phyloP scores from a whole-genome alignment of 148 eudicot genomes.

The Rhododendron simsii region DNA sequence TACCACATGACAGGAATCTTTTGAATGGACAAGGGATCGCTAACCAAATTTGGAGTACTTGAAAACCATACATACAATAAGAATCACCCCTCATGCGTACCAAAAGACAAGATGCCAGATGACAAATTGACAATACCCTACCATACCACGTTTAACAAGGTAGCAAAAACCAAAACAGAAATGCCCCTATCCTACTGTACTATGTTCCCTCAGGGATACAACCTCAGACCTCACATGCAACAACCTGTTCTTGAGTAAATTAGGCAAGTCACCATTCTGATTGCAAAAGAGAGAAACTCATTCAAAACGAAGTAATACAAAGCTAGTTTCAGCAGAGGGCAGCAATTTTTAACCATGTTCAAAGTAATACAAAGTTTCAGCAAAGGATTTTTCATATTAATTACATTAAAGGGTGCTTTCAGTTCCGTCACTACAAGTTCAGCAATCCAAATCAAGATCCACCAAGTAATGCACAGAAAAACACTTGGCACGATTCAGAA shows the following conservation, averaged over 20 bases:
- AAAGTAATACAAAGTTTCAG: background rate
- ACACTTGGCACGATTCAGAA: background rate
- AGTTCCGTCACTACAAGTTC: background rate
- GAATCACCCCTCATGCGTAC: background rate
- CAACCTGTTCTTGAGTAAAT: background rate
- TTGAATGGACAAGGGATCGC: background rate
- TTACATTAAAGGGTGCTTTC: background rate
- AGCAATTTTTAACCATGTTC: background rate
- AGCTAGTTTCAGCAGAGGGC: background rate
- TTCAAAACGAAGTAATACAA: background rate
- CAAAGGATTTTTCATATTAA: background rate
- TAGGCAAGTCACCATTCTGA: background rate
- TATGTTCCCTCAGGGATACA: background rate
- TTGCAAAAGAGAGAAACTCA: background rate
- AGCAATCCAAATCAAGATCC: background rate
- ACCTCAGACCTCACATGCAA: background rate
- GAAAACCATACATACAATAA: background rate
- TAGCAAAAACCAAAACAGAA: conserved; percentile 3
- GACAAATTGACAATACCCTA: background rate
- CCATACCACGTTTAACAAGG: background rate
- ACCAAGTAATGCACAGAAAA: background rate
- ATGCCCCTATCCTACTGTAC: background rate
- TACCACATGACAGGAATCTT: background rate
- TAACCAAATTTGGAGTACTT: background rate
- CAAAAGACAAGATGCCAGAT: background rate